Conservation (phyloP, 2,329 filamentous ascomycete genomes). For the Amesomyces nigricolor region DNA sequence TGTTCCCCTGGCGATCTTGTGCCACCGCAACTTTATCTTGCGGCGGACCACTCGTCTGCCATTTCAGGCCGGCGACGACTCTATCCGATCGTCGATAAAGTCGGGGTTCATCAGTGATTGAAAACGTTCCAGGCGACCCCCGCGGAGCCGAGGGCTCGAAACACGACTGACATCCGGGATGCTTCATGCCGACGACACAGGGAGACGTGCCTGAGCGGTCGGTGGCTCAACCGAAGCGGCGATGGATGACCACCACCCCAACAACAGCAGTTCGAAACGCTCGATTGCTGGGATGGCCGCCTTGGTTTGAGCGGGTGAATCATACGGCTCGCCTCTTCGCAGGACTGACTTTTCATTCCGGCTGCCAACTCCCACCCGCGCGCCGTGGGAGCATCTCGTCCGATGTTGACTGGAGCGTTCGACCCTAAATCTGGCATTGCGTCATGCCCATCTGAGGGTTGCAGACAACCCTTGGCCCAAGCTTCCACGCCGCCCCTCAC, state of each 20-base stretch:
- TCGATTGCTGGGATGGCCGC: no score
- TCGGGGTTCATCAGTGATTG: no score
- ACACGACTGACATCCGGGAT: neutral
- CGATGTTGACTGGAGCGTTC: slow-evolving; percentile 2
- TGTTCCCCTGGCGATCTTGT: neutral
- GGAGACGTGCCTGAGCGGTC: neutral
- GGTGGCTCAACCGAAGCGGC: neutral
- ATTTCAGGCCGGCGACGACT: neutral
- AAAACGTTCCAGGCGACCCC: neutral
- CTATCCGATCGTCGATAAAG: no score
- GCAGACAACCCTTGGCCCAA: neutral
- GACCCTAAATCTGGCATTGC: slow-evolving; percentile 9
- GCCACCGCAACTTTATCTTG: neutral
- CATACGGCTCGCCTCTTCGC: neutral
- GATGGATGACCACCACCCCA: neutral
- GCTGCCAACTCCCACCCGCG: neutral
- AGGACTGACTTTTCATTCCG: neutral
- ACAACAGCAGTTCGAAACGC: neutral
- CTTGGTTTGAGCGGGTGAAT: neutral
- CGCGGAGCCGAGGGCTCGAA: neutral
- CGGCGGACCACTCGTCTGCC: neutral
- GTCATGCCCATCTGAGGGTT: slow-evolving; percentile 8
- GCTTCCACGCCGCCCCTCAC: neutral
- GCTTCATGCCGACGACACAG: neutral
- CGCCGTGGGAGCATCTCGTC: slow-evolving; percentile 1